phyloP scores from a whole-genome alignment of 345 rosid species.

The Citropsis articulata region DNA sequence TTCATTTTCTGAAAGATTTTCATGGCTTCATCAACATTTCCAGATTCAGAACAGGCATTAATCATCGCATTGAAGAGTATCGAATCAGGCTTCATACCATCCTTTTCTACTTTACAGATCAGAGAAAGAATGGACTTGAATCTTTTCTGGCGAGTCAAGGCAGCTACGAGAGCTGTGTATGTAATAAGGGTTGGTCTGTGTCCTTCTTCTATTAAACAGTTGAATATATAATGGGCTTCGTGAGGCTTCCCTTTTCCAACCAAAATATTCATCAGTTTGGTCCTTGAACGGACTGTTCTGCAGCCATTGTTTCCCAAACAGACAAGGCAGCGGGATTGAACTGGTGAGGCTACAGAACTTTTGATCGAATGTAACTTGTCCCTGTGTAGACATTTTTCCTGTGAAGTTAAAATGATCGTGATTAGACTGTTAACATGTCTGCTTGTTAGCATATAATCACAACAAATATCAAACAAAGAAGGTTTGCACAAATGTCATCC shows the following conservation, averaged over 20 bases:
- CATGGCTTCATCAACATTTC: conserved; percentile 76
- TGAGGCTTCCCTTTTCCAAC: conserved; percentile 71
- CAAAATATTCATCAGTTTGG: conserved; percentile 76
- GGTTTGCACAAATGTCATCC: background rate
- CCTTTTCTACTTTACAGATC: conserved; percentile 63
- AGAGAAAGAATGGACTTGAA: conserved; percentile 61
- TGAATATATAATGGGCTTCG: conserved; percentile 68
- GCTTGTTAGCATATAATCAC: background rate
- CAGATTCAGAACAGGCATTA: conserved; percentile 84
- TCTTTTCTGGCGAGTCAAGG: conserved; percentile 60
- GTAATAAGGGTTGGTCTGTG: conserved; percentile 83
- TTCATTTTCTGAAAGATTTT: conserved; percentile 76
- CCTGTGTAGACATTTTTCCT: conserved; percentile 35
- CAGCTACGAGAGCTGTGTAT: conserved; percentile 75
- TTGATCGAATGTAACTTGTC: conserved; percentile 37
- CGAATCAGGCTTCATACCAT: conserved; percentile 74
- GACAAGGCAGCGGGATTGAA: conserved; percentile 44
- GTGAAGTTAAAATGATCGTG: conserved; percentile 4
- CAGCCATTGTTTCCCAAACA: conserved; percentile 65
- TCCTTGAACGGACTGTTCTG: conserved; percentile 73
- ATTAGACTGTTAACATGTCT: background rate
- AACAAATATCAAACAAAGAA: background rate
- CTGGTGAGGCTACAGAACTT: conserved; percentile 17
- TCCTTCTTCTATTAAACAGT: conserved; percentile 65
- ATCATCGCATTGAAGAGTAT: conserved; percentile 91